Conservation (phyloP, 352 stramenopile genomes). For the Pythium scleroteichum region DNA sequence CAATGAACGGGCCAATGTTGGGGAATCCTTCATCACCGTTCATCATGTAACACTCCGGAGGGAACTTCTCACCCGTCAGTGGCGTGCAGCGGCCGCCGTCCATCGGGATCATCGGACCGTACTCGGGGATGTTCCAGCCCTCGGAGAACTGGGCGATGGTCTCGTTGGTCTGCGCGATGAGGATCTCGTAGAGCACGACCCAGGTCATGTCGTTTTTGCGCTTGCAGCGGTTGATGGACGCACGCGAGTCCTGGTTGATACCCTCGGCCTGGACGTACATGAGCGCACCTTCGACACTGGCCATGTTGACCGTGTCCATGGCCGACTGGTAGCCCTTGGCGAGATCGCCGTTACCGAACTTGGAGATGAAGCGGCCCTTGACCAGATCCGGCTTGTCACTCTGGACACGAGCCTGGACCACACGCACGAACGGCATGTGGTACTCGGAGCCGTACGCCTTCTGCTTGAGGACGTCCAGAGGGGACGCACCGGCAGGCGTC, state of each 20-base stretch:
- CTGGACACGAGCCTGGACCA: conserved; percentile 71
- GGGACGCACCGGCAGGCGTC: background rate
- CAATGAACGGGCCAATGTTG: conserved; percentile 41
- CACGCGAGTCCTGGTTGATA: conserved; percentile 63
- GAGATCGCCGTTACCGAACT: conserved; percentile 51
- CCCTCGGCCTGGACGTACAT: conserved; percentile 84
- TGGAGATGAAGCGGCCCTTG: conserved; percentile 62
- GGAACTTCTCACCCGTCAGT: conserved; percentile 27
- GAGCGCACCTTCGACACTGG: conserved; percentile 65
- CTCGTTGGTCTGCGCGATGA: conserved; percentile 50
- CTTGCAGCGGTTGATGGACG: conserved; percentile 45
- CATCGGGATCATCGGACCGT: conserved; percentile 48
- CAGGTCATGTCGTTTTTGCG: conserved; percentile 55
- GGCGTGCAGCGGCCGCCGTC: conserved; percentile 42
- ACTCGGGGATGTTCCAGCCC: conserved; percentile 40
- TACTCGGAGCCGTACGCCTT: conserved; percentile 38
- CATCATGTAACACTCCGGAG: conserved; percentile 44
- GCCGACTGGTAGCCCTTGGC: conserved; percentile 50
- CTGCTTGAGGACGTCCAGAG: conserved; percentile 42
- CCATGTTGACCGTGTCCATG: conserved; percentile 78
- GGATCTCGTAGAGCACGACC: conserved; percentile 55
- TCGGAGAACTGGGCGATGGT: conserved; percentile 42
- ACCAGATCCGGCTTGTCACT: conserved; percentile 61
- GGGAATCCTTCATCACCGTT: conserved; percentile 40
- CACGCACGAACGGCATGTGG: conserved; percentile 64